phyloP scores from a whole-genome alignment of 2,329 filamentous ascomycete genomes.

The Tolypocladium guangdongense region DNA sequence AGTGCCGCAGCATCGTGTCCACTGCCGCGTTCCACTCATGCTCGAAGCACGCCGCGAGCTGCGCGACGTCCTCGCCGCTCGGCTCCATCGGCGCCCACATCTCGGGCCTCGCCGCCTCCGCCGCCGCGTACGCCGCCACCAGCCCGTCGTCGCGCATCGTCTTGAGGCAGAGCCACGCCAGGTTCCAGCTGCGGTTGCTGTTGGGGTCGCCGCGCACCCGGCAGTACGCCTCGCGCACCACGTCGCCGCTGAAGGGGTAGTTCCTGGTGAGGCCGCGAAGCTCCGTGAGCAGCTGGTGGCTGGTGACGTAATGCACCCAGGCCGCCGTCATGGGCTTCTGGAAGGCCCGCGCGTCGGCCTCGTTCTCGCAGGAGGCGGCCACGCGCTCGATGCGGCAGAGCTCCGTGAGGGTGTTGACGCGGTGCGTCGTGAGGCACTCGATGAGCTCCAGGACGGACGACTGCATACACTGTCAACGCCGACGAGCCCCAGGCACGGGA shows the following conservation, averaged over 20 bases:
- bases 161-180: slow-evolving; percentile 59
- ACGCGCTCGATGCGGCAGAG: slow-evolving; percentile 60
- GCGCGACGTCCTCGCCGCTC: slow-evolving; percentile 40
- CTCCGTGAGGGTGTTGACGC: slow-evolving; percentile 63
- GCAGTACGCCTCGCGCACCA: slow-evolving; percentile 53
- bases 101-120: slow-evolving; percentile 49
- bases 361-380: slow-evolving; percentile 45
- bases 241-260: slow-evolving; percentile 56
- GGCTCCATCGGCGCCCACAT: slow-evolving; percentile 60
- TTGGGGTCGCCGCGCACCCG: slow-evolving; percentile 53
- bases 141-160: slow-evolving; percentile 56
- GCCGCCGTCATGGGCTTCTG: slow-evolving; percentile 57
- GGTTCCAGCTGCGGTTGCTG: slow-evolving; percentile 64
- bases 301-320: slow-evolving; percentile 62
- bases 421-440: slow-evolving; percentile 51
- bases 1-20: slow-evolving; percentile 56
- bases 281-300: slow-evolving; percentile 58
- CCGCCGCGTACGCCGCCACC: slow-evolving; percentile 47
- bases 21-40: slow-evolving; percentile 58
- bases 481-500: neutral
- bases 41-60: slow-evolving; percentile 52
- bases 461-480: slow-evolving; percentile 20
- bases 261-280: slow-evolving; percentile 55
- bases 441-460: slow-evolving; percentile 49
- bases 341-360: slow-evolving; percentile 47